Percentiles rank a stretch among this genome's conserved stretches.
Evolutionary conservation across 441 rosid species (phyloP).

Genomic region (Croton laevigatus): DNA sequence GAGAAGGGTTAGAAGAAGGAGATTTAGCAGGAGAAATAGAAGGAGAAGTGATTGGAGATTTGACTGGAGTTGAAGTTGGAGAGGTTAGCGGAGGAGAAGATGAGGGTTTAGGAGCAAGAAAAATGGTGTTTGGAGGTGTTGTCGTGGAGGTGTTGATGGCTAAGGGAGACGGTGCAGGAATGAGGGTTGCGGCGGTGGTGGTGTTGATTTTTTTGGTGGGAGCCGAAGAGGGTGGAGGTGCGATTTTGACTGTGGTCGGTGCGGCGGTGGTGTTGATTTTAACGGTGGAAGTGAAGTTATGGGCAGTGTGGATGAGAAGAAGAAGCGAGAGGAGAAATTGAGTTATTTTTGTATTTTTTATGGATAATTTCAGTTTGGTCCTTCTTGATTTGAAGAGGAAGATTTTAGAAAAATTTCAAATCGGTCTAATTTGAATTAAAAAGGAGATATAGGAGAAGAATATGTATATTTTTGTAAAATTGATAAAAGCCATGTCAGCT

Average conservation of each 20-base stretch:
- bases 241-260: background rate
- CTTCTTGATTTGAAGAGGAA: too few relatives aligned
- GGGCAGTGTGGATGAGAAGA: background rate
- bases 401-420: too few relatives aligned
- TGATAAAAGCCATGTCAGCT: too few relatives aligned
- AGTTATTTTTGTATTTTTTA: too few relatives aligned
- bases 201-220: background rate
- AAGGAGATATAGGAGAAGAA: too few relatives aligned
- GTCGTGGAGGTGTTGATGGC: background rate
- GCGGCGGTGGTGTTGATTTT: background rate
- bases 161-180: constrained; percentile 1
- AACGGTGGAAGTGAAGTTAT: constrained; percentile 10
- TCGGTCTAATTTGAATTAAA: too few relatives aligned
- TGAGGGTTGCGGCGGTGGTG: background rate
- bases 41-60: background rate
- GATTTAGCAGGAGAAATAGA: background rate
- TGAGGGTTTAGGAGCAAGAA: constrained; percentile 2
- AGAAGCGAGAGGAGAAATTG: constrained; percentile 15
- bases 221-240: background rate
- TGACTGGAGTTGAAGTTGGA: background rate
- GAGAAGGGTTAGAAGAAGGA: constrained; percentile 22
- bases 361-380: too few relatives aligned
- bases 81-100: background rate
- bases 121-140: background rate
- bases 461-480: too few relatives aligned